Base-by-base conservation (phyloP, 176 grass and related monocot genomes). In the Oryza coarctata region DNA sequence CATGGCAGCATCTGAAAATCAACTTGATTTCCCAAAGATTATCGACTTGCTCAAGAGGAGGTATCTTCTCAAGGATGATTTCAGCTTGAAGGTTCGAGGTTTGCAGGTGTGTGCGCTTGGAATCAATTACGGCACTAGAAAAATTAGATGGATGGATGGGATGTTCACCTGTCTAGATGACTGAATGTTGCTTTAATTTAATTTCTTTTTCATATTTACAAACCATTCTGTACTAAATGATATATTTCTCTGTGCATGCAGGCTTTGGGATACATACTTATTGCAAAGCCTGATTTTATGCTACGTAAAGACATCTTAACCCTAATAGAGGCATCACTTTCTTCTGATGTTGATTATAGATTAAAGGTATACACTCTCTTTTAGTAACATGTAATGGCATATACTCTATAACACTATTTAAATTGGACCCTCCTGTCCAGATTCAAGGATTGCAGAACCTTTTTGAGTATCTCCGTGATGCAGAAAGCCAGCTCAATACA, bases 361-460 rank as follows among this genome's bases (percentile, higher is more conserved):
- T 74, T 99, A 50, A 95, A 95, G 93, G 97, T 99, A 83, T 29
- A 40, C 12, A 20, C 17, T 65, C 66, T 84, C 23, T 84, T 84
- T 23, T 81, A 39, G 38, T 39, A 50, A 50, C 5, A 20, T 84
- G 4, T 63, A 75, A 72, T 89, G 52, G 15, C 35, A 74, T 74
- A 26, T 70, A 29, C 7, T 72, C 29, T 50, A 44, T 81, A 80
- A 0, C n/a, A 15, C 70, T 76, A 63, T 20, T 52, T 13, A 68
- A 80, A 81, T 62, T 73, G 32, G 52, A 82, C 63, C 60, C 22
- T 23, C 25, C 18, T 39, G 17, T 67, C 35, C 91, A 99, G 97
- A 92, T 95, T 80, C 97, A 96, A 92, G 89, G 93, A 75, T 89
- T 99, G 75, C 89, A 99, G 90, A 99, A 99, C 85, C 81, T 99